Evolutionary conservation across 352 stramenopile species (phyloP).

Genomic region (Blastocystis sp.): DNA sequence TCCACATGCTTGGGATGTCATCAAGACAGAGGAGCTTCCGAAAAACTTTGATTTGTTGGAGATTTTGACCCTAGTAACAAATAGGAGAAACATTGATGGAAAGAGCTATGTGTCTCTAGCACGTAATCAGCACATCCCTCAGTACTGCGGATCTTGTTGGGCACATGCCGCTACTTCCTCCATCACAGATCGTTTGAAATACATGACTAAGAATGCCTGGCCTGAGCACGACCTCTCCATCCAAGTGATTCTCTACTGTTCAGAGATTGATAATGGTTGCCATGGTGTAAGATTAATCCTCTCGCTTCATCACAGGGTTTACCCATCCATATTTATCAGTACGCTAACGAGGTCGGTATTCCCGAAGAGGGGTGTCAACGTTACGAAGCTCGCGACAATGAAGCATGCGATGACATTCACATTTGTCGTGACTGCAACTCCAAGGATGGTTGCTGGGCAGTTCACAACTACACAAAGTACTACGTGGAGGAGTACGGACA

Average conservation of each 20-base stretch:
- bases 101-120: slow-evolving; percentile 89
- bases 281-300: not conserved
- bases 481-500: slow-evolving; percentile 86
- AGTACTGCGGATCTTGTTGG: slow-evolving; percentile 74
- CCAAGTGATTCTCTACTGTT: slow-evolving; percentile 33
- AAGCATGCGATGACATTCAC: slow-evolving; percentile 77
- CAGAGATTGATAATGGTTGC: slow-evolving; percentile 41
- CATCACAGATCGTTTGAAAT: slow-evolving; percentile 77
- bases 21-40: slow-evolving; percentile 12
- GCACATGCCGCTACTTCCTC: slow-evolving; percentile 72
- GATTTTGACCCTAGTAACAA: not conserved
- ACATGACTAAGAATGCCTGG: slow-evolving; percentile 40
- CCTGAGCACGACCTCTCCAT: slow-evolving; percentile 35
- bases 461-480: slow-evolving; percentile 85
- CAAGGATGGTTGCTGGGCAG: slow-evolving; percentile 72
- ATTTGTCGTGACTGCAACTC: slow-evolving; percentile 83
- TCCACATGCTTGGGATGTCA: slow-evolving; percentile 9
- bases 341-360: slow-evolving; percentile 82
- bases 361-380: slow-evolving; percentile 87
- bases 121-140: slow-evolving; percentile 94
- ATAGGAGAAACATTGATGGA: slow-evolving; percentile 81
- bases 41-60: slow-evolving; percentile 26
- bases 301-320: slow-evolving; percentile 68
- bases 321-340: slow-evolving; percentile 83
- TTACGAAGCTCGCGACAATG: slow-evolving; percentile 80